Conservation (phyloP, 257 asterid genomes). For the Apocynum venetum region DNA sequence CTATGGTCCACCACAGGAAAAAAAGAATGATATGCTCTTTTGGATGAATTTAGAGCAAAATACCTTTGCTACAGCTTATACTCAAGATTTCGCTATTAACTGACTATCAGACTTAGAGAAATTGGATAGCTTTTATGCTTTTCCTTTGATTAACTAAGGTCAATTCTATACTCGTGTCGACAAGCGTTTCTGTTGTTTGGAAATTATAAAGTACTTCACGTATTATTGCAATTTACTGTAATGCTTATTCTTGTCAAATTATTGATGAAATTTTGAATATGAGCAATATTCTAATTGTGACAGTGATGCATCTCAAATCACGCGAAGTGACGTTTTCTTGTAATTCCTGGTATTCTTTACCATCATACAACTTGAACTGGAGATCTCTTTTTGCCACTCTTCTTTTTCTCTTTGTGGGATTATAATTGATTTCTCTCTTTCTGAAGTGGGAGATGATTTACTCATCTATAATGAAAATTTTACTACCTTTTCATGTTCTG, state of each 20-base stretch:
- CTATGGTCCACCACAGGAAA: not conserved
- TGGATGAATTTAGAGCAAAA: not conserved
- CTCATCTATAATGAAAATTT: slow-evolving; percentile 9
- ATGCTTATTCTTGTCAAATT: not conserved
- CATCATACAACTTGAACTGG: not conserved
- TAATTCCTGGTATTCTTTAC: not conserved
- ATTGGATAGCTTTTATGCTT: not conserved
- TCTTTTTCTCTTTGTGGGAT: not conserved
- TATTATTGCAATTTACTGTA: not conserved
- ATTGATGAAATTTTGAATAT: not conserved
- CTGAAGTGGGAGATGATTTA: not conserved
- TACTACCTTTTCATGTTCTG: not conserved
- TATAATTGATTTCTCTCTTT: not conserved
- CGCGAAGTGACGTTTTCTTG: not conserved
- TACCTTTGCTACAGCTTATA: not conserved
- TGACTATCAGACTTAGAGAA: not conserved
- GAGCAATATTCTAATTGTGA: not conserved
- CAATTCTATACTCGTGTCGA: too few relatives aligned
- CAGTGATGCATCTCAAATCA: not conserved
- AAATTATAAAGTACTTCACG: not conserved
- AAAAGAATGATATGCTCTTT: not conserved
- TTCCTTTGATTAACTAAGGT: not conserved
- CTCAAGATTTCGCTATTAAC: not conserved
- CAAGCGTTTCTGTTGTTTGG: not conserved
- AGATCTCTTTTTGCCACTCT: not conserved